Evolutionary conservation across 345 rosid genomes (phyloP).

Genomic region (Carallia brachiata): DNA sequence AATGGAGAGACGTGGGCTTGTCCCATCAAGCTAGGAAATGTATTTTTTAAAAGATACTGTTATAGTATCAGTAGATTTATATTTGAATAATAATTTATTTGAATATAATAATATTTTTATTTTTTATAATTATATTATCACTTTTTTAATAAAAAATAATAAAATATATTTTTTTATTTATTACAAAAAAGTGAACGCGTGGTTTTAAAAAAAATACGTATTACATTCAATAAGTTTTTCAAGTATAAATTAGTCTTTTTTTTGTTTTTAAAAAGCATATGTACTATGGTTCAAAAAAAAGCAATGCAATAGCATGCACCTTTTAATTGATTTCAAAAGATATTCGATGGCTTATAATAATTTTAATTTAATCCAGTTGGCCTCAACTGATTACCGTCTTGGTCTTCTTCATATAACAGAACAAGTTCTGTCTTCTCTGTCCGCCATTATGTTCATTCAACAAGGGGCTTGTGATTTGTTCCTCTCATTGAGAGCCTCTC

Average conservation of each 20-base stretch:
- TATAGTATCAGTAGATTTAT: too few relatives aligned
- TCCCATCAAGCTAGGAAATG: constrained; percentile 35
- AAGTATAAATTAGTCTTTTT: too few relatives aligned
- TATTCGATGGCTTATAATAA: constrained; percentile 17
- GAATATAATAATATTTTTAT: too few relatives aligned
- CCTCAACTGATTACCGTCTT: constrained; percentile 8
- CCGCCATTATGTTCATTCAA: constrained; percentile 10
- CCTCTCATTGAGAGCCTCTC: not conserved
- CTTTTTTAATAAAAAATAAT: too few relatives aligned
- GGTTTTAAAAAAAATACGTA: too few relatives aligned
- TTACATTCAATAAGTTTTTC: too few relatives aligned
- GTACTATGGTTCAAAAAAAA: not conserved
- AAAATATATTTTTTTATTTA: too few relatives aligned
- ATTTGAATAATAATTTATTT: too few relatives aligned
- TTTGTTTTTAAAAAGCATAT: constrained; percentile 8
- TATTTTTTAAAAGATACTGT: too few relatives aligned
- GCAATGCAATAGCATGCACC: constrained; percentile 7
- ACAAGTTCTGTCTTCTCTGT: not conserved
- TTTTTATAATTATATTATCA: too few relatives aligned
- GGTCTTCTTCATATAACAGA: not conserved
- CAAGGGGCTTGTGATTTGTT: constrained; percentile 4
- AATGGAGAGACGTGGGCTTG: constrained; percentile 46
- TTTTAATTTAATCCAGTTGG: constrained; percentile 1
- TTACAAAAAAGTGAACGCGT: too few relatives aligned
- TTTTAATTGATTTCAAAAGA: constrained; percentile 32